A percentile compares a stretch with the other conserved stretches of the same genome.
Conservation (phyloP, 768 basidiomycete genomes). For the Tulasnella sp. region DNA sequence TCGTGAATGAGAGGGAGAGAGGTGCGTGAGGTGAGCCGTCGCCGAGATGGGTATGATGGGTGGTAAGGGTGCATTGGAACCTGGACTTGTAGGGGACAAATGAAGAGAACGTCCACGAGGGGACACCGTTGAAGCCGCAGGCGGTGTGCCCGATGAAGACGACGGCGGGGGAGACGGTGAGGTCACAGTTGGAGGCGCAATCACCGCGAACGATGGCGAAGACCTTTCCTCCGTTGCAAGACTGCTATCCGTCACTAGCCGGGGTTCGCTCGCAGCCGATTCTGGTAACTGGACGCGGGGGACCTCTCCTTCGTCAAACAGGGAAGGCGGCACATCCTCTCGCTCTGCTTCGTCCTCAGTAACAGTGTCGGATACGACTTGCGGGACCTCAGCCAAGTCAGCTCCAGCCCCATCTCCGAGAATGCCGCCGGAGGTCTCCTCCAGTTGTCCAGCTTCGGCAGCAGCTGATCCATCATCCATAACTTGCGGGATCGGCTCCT, state of each 20-base stretch:
- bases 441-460: neutral
- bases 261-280: neutral
- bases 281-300: neutral
- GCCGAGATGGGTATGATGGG: neutral
- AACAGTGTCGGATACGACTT: neutral
- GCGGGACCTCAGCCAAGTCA: neutral
- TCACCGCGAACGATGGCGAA: neutral
- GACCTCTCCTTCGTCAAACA: neutral
- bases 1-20: neutral
- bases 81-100: neutral
- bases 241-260: neutral
- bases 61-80: neutral
- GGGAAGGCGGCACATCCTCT: neutral
- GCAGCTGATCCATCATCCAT: neutral
- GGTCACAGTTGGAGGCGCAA: neutral
- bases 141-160: neutral
- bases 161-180: constrained; percentile 16
- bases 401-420: neutral
- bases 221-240: neutral
- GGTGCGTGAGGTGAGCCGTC: constrained; percentile 11
- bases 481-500: constrained; percentile 29
- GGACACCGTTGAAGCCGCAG: neutral
- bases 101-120: neutral
- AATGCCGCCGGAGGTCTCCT: neutral
- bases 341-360: neutral